These are phyloP conservation scores for Blepharisma undulans DNA, from an alignment of 169 alveolate species.

Conservation along the genomic window DNA sequence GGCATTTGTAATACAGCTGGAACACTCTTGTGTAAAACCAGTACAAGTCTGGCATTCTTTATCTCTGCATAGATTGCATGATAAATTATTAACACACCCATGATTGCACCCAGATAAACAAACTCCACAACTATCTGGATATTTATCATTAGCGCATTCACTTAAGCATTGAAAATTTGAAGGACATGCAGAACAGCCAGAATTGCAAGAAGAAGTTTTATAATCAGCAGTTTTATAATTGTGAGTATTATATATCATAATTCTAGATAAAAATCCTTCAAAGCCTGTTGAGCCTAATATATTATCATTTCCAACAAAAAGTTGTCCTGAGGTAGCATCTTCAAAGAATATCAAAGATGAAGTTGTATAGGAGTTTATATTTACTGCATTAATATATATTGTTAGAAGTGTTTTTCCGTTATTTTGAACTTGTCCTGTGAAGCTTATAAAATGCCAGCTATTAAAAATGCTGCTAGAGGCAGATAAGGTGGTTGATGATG, in stretches of 20 bases:
- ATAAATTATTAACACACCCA: background rate
- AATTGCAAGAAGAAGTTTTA: background rate
- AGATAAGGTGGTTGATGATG: background rate
- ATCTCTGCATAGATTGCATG: constrained; percentile 16
- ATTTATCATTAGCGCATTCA: background rate
- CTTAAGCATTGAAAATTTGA: background rate
- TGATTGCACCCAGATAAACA: background rate
- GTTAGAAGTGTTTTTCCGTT: background rate
- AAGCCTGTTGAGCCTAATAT: background rate
- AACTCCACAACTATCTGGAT: background rate
- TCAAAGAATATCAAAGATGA: background rate
- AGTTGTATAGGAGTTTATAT: background rate
- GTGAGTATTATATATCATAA: background rate
- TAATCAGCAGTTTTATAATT: no score
- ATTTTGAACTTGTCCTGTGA: background rate
- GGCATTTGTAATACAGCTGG: background rate
- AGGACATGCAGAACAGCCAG: background rate
- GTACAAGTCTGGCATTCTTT: background rate
- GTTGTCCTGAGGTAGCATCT: background rate
- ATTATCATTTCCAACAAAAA: background rate
- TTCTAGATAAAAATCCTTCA: background rate
- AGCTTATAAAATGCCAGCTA: background rate
- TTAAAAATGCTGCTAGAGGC: background rate
- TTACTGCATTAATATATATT: background rate
- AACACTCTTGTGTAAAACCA: background rate